Evolutionary conservation across 208 protist genomes (phyloP), one percentile per base, ranked within the genome.

Genomic region (Acanthamoeba culbertsoni): DNA sequence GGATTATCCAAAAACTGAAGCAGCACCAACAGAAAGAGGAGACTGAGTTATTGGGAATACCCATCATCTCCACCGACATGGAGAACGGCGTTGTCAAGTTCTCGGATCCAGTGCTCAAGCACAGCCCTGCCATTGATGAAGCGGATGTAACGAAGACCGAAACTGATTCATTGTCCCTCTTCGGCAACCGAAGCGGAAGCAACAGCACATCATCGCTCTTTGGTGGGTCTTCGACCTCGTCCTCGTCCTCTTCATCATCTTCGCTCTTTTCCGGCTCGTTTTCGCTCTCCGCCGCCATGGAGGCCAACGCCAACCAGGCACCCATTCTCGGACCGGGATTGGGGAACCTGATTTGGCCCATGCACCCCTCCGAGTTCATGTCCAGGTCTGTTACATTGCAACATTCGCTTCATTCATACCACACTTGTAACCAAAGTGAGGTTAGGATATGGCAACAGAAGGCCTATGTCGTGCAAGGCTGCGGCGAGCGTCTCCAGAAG

Each of bases 401-500:
- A 55, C 18, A 8, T 23, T 55, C 48, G 48, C 18, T 18, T 23
- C 18, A 8, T 23, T 55, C 48, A 14, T n/a, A 20, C 53, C 53
- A 26, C 53, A 5, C 65, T 6, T 75, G 8, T 4, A 23, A 5
- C 63, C 28, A 75, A 14, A 6, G 3, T 75, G 5, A 75, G 37
- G 1, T 48, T 40, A 79, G 68, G 68, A 79, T 88, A 40, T 88
- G 79, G 79, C 79, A 88, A 33, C 33, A 23, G 51, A 88, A 88
- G 79, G 79, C 79, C 46, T 88, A 65, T 28, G 79, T 63, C 28
- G 79, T 88, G 79, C 79, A 65, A 46, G 79, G 79, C 45, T 65
- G 51, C 37, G 79, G 79, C 37, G 79, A 88, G 79, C 45, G 79
- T 4, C 79, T 88, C 28, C 23, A 7, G 33, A 88, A 88, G 53